Evolutionary conservation across 108 stramenopile species (phyloP).

Genomic region (Cyclostephanos tholiformis): DNA sequence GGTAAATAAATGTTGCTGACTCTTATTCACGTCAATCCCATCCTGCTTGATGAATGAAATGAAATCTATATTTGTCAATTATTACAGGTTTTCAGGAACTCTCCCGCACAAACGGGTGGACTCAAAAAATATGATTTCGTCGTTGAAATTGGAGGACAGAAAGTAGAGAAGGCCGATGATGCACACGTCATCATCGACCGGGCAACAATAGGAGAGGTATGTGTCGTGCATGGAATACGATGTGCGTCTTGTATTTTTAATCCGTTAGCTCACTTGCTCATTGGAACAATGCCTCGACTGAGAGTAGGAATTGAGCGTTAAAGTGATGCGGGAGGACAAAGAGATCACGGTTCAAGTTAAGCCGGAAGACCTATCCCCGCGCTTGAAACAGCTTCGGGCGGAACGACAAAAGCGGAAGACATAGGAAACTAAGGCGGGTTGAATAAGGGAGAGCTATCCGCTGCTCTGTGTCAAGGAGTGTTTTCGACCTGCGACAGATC

Average conservation of each 20-base stretch:
- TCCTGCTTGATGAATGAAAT: not conserved
- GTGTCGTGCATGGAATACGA: not conserved
- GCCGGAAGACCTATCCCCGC: constrained; percentile 73
- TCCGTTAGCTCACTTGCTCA: not conserved
- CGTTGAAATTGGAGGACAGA: constrained; percentile 62
- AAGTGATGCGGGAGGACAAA: constrained; percentile 59
- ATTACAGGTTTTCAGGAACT: constrained; percentile 64
- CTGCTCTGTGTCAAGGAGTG: too few species aligned
- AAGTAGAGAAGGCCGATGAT: constrained; percentile 69
- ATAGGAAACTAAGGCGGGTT: not conserved
- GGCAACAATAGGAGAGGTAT: constrained; percentile 60
- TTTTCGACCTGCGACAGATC: too few species aligned
- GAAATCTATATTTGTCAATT: not conserved
- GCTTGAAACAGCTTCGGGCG: constrained; percentile 60
- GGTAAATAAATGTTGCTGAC: constrained; percentile 9
- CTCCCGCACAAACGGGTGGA: constrained; percentile 75
- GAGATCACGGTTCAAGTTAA: constrained; percentile 59
- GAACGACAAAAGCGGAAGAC: constrained; percentile 49
- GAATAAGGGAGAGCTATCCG: too few species aligned
- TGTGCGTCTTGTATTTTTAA: not conserved
- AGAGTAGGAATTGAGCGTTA: constrained; percentile 48
- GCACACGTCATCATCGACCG: constrained; percentile 77
- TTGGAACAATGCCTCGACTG: not conserved
- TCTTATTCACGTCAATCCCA: not conserved
- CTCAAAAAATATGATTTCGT: constrained; percentile 78